Evolutionary conservation across 163 green algal genomes (phyloP).

Genomic region (Prototheca wickerhamii): DNA sequence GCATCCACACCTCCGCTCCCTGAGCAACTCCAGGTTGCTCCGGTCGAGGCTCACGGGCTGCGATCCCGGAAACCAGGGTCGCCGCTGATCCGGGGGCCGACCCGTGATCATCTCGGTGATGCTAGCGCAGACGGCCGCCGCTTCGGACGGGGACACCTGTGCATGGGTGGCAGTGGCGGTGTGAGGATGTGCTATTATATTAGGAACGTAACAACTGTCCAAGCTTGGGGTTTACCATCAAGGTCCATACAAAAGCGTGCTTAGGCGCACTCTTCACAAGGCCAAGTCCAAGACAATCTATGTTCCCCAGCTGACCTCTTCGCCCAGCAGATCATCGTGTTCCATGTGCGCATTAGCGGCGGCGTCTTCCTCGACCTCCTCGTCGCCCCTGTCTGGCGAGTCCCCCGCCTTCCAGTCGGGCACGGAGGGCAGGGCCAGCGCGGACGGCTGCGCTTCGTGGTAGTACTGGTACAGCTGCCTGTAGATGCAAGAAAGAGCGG

Average conservation of each 20-base stretch:
- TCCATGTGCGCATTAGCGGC: slow-evolving; percentile 22
- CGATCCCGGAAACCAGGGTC: slow-evolving; percentile 71
- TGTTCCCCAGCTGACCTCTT: slow-evolving; percentile 33
- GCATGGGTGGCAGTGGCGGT: too few relatives aligned
- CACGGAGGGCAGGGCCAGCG: slow-evolving; percentile 29
- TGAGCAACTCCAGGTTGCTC: slow-evolving; percentile 56
- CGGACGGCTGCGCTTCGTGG: slow-evolving; percentile 32
- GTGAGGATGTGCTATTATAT: too few relatives aligned
- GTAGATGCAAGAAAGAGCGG: too few relatives aligned
- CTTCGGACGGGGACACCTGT: slow-evolving; percentile 33
- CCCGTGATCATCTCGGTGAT: slow-evolving; percentile 29
- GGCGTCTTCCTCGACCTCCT: slow-evolving; percentile 27
- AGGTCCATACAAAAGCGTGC: too few relatives aligned
- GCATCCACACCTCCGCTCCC: slow-evolving; percentile 13
- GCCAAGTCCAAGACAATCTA: not conserved
- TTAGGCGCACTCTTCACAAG: not conserved
- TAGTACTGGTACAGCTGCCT: slow-evolving; percentile 80
- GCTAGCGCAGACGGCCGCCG: slow-evolving; percentile 15
- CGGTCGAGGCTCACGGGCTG: slow-evolving; percentile 85
- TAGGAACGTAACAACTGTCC: too few relatives aligned
- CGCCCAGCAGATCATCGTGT: slow-evolving; percentile 76
- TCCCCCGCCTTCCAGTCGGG: slow-evolving; percentile 74
- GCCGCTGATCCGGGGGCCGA: not conserved
- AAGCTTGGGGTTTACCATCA: too few relatives aligned
- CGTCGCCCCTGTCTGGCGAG: slow-evolving; percentile 35